phyloP scores from a whole-genome alignment of 2,329 filamentous ascomycete genomes.

The Calonectria henricotiae region DNA sequence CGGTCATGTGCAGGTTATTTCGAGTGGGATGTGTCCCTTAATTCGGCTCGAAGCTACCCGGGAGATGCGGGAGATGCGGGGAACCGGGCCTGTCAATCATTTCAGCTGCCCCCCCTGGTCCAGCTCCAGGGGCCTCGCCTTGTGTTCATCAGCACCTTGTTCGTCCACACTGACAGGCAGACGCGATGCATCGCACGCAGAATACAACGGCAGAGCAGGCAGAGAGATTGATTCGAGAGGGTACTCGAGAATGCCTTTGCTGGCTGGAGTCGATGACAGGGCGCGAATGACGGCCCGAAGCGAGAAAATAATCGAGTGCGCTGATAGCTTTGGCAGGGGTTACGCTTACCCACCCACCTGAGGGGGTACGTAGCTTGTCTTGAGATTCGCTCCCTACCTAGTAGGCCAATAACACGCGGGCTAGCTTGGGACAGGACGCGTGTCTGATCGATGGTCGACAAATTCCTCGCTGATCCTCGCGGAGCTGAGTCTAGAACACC shows the following conservation, averaged over 20 bases:
- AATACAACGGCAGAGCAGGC: no score
- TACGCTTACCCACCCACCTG: background rate
- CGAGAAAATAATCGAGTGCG: background rate
- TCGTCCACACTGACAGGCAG: background rate
- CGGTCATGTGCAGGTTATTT: background rate
- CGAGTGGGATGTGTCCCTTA: background rate
- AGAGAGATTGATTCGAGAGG: no score
- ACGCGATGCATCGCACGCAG: no score
- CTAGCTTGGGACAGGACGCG: background rate
- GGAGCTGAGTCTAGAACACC: background rate
- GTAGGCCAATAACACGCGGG: background rate
- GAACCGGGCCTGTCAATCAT: background rate
- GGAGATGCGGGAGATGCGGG: background rate
- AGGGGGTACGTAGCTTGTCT: background rate
- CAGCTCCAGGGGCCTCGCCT: background rate
- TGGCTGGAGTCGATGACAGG: background rate
- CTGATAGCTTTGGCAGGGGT: background rate
- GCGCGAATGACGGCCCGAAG: slow-evolving; percentile 2
- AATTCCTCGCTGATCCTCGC: background rate
- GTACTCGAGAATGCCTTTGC: no score
- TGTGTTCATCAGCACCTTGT: background rate
- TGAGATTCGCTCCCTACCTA: background rate
- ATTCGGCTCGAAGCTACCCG: background rate
- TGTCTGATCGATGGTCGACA: background rate
- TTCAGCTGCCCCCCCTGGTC: background rate